Evolutionary conservation across 805 yeast species (phyloP).

Genomic region (Wickerhamiella kurtzmanii): DNA sequence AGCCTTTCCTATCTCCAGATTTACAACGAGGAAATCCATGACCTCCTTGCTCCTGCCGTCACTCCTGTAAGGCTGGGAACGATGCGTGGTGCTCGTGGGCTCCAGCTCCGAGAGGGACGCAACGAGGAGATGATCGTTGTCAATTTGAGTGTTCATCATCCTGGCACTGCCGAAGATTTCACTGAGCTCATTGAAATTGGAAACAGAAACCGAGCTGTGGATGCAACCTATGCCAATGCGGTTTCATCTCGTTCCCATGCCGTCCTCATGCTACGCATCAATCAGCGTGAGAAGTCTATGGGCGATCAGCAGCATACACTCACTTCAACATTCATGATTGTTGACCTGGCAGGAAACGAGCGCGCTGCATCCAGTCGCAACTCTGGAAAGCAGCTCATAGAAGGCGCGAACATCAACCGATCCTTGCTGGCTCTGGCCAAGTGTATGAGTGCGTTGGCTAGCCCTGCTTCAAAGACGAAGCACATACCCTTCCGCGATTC

Average conservation of each 20-base stretch:
- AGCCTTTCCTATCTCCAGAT: conserved; percentile 63
- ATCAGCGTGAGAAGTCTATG: neutral
- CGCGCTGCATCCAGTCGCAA: conserved; percentile 83
- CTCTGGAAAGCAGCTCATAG: conserved; percentile 65
- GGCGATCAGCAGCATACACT: conserved; percentile 32
- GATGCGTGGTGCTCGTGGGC: too few relatives aligned
- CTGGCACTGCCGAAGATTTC: conserved; percentile 27
- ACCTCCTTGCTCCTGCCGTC: conserved; percentile 50
- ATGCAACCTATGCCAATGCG: conserved; percentile 84
- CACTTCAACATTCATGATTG: conserved; percentile 58
- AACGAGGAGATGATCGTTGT: conserved; percentile 54
- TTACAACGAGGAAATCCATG: conserved; percentile 80
- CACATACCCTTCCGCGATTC: conserved; percentile 76
- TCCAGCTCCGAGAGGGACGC: conserved; percentile 57
- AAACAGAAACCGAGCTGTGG: conserved; percentile 41
- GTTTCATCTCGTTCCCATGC: conserved; percentile 91
- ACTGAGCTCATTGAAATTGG: conserved; percentile 11
- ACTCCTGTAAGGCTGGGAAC: neutral
- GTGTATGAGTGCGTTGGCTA: conserved; percentile 85
- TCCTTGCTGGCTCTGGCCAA: conserved; percentile 83
- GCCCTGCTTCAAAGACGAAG: conserved; percentile 25
- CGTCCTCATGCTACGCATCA: conserved; percentile 65
- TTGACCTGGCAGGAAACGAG: conserved; percentile 92
- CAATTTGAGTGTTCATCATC: conserved; percentile 51
- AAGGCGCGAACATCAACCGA: conserved; percentile 88